Evolutionary conservation across 768 basidiomycete species (phyloP), one percentile per base, ranked within the genome.

Genomic region (Boletellus ananiceps): DNA sequence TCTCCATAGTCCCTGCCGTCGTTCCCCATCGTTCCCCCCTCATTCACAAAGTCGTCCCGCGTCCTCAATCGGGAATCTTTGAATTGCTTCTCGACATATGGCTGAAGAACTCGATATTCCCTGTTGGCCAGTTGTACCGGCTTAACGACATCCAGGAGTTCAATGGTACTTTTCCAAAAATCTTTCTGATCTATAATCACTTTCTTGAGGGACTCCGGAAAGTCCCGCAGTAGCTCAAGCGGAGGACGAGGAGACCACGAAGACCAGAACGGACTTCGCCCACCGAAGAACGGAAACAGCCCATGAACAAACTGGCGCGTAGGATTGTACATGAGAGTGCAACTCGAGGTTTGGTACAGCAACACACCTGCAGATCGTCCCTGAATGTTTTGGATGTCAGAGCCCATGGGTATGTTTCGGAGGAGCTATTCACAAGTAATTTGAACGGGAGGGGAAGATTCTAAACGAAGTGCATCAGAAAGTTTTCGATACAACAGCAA

Each of bases 191-290:
- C 11, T 0, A 21, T 39, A 32, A 44, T 42, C 2, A 32, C 19
- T 1, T 19, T 29, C 1, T 42, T 6, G 6, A 59, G 16, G 13
- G 58, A 52, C 15, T 31, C 18, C 1, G 58, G 58, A 36, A 55
- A 59, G 9, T 46, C 44, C 1, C 58, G 58, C 47, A 59, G 49
- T 19, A 59, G 25, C 2, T 13, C 27, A 5, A 21, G 21, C n/a
- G 40, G 42, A 2, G 57, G 57, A 6, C 44, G 47, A n/a, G 57
- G 57, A n/a, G 41, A 55, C 57, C 57, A 58, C 2, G 57, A 57
- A 15, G 56, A 58, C 35, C 35, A 58, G 39, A 58, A 56, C 6
- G 46, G 32, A 25, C 51, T 54, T 4, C 57, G 52, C 15, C 57
- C 57, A 16, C 57, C 57, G 32, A 58, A 58, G 46, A 51, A 58